Base-by-base conservation (phyloP, 306 rosid species). In the Citrullus mucosospermus region DNA sequence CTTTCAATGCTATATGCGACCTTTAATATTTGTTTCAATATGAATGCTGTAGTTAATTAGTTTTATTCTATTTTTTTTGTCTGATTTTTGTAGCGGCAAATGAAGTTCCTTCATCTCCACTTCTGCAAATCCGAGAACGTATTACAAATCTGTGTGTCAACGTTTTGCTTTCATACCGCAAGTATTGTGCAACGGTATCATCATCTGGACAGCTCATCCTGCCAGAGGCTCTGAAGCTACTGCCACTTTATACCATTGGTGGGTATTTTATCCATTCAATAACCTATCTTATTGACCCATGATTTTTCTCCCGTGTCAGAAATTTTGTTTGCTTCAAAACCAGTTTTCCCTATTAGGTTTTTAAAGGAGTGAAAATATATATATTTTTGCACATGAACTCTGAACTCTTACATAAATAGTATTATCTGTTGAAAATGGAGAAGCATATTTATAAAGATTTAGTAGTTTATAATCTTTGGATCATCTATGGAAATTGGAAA, bases 201-300 rank as follows among this genome's bases (percentile, higher is more conserved):
- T 95, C 97, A 12, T 95, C 99, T 67, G 99, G 97, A 70, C 99
- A 95, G 84, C 99, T 92, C 78, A 95, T 95, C 80, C 97, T 95
- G 80, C 99, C 99, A 0, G 97, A 95, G 91, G 99, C 99, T 82
- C 95, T 95, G 39, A 95, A 95, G 90, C 97, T 95, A 79, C 90
- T 95, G 84, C 99, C 99, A 65, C 85, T 95, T 36, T 95, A 95
- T 83, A 92, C 96, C 44, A 93, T 92, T 34, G 99, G 97, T 95
- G 89, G 56, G 85, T 80, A 44, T 39, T 74, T 44, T 51, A 17
- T 74, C 32, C 15, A 16, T 34, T 9, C 16, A 6, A 5, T 17
- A 51, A 28, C 11, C 34, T 54, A 11, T 73, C 22, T 18, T 12
- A 25, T 72, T 9, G 11, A 8, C 77, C 60, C 28, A 51, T 17